phyloP scores from a whole-genome alignment of 129 eudicot genomes.

The carrot (Daucus carota) region DH1_v3.0 NC_030389.2:3301001-3301500 shows the following conservation, averaged over 20 bases:
- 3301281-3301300: slow-evolving; percentile 48
- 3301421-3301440: slow-evolving; percentile 17
- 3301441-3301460: slow-evolving; percentile 27
- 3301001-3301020: slow-evolving; percentile 3
- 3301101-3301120: slow-evolving; percentile 27
- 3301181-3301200: neutral
- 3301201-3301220: slow-evolving; percentile 8
- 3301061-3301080: slow-evolving; percentile 42
- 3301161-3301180: neutral
- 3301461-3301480: slow-evolving; percentile 36
- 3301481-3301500: slow-evolving; percentile 39
- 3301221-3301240: slow-evolving; percentile 15
- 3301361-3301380: slow-evolving; percentile 44
- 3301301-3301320: slow-evolving; percentile 47
- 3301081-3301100: slow-evolving; percentile 26
- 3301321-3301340: slow-evolving; percentile 32
- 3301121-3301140: slow-evolving; percentile 10
- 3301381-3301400: slow-evolving; percentile 29
- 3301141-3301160: slow-evolving; percentile 5
- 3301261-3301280: slow-evolving; percentile 28
- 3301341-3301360: slow-evolving; percentile 18
- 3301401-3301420: slow-evolving; percentile 4
- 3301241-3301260: slow-evolving; percentile 19
- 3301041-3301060: slow-evolving; percentile 20
- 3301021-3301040: slow-evolving; percentile 13